These are phyloP conservation scores for Xanthoconium purpureum DNA, from an alignment of 768 basidiomycete species.

Conservation along the genomic window DNA sequence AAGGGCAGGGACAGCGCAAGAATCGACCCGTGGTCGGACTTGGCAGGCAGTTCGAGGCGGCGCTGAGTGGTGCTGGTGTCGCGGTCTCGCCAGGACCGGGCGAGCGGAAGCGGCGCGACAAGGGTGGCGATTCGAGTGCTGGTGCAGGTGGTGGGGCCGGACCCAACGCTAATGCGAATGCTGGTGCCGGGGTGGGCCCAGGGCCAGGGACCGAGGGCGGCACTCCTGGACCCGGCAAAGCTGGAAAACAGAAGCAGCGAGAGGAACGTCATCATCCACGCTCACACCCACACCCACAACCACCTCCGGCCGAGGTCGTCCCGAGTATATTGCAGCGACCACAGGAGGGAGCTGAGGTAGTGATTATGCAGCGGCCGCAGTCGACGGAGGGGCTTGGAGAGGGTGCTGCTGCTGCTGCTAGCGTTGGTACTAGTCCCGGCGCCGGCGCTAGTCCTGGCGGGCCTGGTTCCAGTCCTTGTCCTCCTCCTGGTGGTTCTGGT, in stretches of 20 bases:
- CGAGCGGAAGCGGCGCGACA: conserved; percentile 38
- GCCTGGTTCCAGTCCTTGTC: too few species aligned
- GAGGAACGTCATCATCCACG: conserved; percentile 6
- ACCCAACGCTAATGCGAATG: too few species aligned
- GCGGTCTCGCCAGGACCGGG: conserved; percentile 21
- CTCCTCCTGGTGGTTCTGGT: not conserved
- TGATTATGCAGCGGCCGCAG: conserved; percentile 11
- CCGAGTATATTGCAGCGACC: conserved; percentile 28
- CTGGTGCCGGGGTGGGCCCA: not conserved
- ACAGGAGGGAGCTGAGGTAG: conserved; percentile 11
- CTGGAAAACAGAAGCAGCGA: conserved; percentile 19
- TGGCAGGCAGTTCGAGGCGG: conserved; percentile 69
- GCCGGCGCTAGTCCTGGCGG: too few species aligned
- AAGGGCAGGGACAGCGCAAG: too few species aligned
- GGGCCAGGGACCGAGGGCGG: not conserved
- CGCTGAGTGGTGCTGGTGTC: conserved; percentile 62
- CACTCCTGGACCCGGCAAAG: not conserved
- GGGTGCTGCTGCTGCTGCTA: not conserved
- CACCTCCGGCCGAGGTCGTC: not conserved
- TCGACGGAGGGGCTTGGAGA: conserved; percentile 2
- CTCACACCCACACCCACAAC: too few species aligned
- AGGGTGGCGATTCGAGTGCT: conserved; percentile 22
- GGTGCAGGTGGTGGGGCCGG: not conserved
- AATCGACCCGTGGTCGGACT: conserved; percentile 59
- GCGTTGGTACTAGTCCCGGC: not conserved